Base-by-base conservation (phyloP, 331 rosid species). In the Acacia concinna region DNA sequence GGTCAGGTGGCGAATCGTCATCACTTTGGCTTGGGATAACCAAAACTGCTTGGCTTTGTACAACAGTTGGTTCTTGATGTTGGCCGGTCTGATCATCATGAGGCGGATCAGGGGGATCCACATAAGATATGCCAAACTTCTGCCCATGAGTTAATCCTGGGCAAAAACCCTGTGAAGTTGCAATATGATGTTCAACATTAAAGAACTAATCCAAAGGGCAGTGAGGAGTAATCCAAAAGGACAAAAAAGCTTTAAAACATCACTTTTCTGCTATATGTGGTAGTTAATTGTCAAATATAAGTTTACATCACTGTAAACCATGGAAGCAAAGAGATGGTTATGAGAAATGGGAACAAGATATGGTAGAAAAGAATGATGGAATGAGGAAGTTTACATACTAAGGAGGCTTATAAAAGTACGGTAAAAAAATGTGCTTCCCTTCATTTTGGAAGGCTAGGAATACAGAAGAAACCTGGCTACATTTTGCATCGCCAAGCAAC, bases 141-240 rank as follows among this genome's bases (percentile, higher is more conserved):
- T 93, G 94, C 28, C 93, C 97, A 81, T 90, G 96, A 74, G 79
- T 78, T 62, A 93, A 87, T 82, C 96, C 97, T 32, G 93, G 97
- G 90, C 98, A 95, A 85, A 86, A 65, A 54, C 99, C 98, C 98
- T 95, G 93, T 81, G 84, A 52, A 77, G 69, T 67, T 23, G 76
- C 49, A 73, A 56, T 64, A 75, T 62, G 62, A 76, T 37, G 34
- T 40, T 70, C 51, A 35, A 73, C 31, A 34, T 18, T 9, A 73
- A 62, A 21, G 4, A 87, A 31, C 17, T 25, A 32, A 67, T 54
- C 73, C 20, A 35, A 21, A 38, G 62, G 17, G 28, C 57, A 74
- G 31, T 34, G 27, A 27, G 21, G 30, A n/a, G n/a, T n/a, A 37
- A 51, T 15, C 32, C 74, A 23, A 71, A 18, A 62, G 17, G 0